Conservation (phyloP, 345 rosid genomes). For the Pseudoturritis turrita region DNA sequence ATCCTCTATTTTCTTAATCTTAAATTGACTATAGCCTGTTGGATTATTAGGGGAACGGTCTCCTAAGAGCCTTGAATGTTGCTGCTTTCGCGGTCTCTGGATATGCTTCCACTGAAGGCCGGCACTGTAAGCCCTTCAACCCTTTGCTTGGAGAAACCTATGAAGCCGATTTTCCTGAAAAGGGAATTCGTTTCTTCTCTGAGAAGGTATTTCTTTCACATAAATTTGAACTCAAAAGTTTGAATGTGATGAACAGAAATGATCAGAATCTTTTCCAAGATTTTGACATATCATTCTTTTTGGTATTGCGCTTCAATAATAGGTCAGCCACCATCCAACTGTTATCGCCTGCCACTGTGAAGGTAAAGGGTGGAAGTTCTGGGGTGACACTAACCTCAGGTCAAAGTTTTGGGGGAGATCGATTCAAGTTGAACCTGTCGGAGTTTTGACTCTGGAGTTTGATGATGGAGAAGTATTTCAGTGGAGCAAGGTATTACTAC, state of each 20-base stretch:
- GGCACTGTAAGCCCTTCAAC: constrained; percentile 97
- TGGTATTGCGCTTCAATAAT: constrained; percentile 27
- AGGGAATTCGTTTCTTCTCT: constrained; percentile 89
- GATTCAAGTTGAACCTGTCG: constrained; percentile 95
- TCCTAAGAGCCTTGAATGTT: constrained; percentile 70
- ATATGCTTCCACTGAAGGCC: constrained; percentile 89
- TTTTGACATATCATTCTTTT: neutral
- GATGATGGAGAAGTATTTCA: constrained; percentile 95
- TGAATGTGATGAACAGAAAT: neutral
- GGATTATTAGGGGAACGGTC: constrained; percentile 63
- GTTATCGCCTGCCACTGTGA: constrained; percentile 94
- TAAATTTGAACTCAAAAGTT: neutral
- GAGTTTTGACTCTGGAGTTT: constrained; percentile 76
- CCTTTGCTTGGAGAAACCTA: constrained; percentile 96
- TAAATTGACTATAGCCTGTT: constrained; percentile 6
- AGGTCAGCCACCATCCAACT: constrained; percentile 99
- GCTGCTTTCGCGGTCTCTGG: constrained; percentile 99
- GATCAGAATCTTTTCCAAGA: neutral
- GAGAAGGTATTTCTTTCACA: constrained; percentile 65
- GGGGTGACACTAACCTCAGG: constrained; percentile 90
- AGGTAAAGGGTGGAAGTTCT: constrained; percentile 98
- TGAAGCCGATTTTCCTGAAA: constrained; percentile 92
- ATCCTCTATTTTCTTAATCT: constrained; percentile 5
- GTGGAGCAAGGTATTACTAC: constrained; percentile 81
- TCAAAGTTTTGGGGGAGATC: constrained; percentile 98